Conservation (phyloP, 2,329 filamentous ascomycete genomes). For the Exophiala alcalophila region DNA sequence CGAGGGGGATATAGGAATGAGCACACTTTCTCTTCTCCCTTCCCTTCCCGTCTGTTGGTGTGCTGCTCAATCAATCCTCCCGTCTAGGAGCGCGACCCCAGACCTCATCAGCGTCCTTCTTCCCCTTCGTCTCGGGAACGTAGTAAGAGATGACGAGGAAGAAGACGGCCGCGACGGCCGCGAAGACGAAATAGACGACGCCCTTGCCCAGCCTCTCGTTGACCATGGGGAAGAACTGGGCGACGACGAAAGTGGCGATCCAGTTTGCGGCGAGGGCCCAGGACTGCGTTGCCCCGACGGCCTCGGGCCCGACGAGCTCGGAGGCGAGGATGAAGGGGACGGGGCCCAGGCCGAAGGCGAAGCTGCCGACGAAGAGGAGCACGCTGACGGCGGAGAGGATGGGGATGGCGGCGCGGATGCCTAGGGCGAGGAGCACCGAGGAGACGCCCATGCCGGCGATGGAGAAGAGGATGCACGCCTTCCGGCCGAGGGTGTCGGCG, state of each 20-base stretch:
- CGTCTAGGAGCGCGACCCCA: slow-evolving; percentile 62
- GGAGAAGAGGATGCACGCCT: slow-evolving; percentile 76
- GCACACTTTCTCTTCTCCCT: too few species aligned
- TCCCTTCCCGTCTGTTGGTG: too few species aligned
- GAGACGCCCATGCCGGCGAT: slow-evolving; percentile 80
- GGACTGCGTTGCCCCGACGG: slow-evolving; percentile 85
- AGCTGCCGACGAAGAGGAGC: slow-evolving; percentile 81
- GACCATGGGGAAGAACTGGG: slow-evolving; percentile 89
- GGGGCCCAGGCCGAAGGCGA: slow-evolving; percentile 85
- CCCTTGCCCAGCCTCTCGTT: slow-evolving; percentile 74
- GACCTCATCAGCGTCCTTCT: slow-evolving; percentile 80
- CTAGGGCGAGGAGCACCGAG: slow-evolving; percentile 73
- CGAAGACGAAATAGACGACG: slow-evolving; percentile 90
- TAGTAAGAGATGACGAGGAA: slow-evolving; percentile 68
- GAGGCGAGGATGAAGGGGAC: slow-evolving; percentile 93
- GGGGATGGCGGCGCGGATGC: slow-evolving; percentile 70
- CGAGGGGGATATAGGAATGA: too few species aligned
- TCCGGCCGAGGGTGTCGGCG: slow-evolving; percentile 78
- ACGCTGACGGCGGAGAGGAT: slow-evolving; percentile 77
- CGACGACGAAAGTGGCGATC: slow-evolving; percentile 84
- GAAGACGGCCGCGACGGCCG: slow-evolving; percentile 66
- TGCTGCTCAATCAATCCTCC: slow-evolving; percentile 28
- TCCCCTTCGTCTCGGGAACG: slow-evolving; percentile 87
- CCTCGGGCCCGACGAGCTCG: slow-evolving; percentile 85
- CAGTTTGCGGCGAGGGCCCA: slow-evolving; percentile 88